Evolutionary conservation across 495 filamentous ascomycete genomes (phyloP), one percentile per base, ranked within the genome.

Genomic region (Xylaria acuta): DNA sequence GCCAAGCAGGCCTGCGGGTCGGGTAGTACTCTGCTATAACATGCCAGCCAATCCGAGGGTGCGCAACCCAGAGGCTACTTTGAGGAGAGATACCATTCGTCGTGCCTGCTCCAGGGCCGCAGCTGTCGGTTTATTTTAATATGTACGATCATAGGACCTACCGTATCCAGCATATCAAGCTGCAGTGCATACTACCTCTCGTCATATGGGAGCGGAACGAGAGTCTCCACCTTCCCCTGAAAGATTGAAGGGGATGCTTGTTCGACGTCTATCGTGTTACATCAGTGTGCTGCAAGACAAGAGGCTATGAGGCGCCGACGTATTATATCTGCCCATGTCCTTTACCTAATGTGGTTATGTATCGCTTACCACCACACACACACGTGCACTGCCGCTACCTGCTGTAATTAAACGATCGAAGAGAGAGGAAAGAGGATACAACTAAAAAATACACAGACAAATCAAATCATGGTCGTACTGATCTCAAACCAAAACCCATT

Each of bases 141-240:
- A 64, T 64, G 41, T 43, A 40, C 60, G 20, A 43, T 41, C 34
- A 18, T 27, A 64, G 34, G 34, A 64, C 60, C 60, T 64, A 43
- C 60, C 38, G 60, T 40, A 67, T 54, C 45, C 34, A 51, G 43
- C 43, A 47, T 53, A 51, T 54, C 20, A 54, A 20, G 14, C 34
- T 38, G 67, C 47, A 70, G 63, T 32, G 9, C 20, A 32, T 47
- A 41, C 49, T 18, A 56, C 53, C 53, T 56, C 53, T 56, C 14
- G 53, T 32, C 14, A 36, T 70, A 59, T 70, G 64, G 53, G 40
- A 45, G 45, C 68, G 56, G 68, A 51, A 63, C 58, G 40, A 62
- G 40, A 43, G 68, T 70, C 68, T 53, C 68, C 68, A 70, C 68
- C 25, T 67, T 40, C 51, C 51, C 65, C 51, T 67, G 47, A 67